A percentile compares a stretch with the other conserved stretches of the same genome.
phyloP scores from a whole-genome alignment of 306 rosid species.

The Acacia crassicarpa region DNA sequence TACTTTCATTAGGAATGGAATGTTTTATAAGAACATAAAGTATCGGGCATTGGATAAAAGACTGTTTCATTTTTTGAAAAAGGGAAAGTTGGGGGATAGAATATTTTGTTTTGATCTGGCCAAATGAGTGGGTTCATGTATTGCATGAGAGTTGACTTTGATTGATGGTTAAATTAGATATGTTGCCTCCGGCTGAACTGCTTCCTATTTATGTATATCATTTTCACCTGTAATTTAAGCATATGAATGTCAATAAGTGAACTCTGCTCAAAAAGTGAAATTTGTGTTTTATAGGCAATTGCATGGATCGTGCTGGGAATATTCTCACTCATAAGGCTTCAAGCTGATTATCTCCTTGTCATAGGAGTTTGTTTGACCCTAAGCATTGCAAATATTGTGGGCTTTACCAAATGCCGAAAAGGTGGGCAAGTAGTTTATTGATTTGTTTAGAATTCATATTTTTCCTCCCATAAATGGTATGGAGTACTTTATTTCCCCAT shows the following conservation, averaged over 20 bases:
- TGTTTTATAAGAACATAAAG: not conserved
- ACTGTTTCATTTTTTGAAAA: not conserved
- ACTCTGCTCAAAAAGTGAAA: constrained; percentile 4
- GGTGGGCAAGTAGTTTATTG: constrained; percentile 47
- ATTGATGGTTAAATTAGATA: not conserved
- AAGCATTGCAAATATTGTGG: constrained; percentile 90
- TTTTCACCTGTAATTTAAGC: not conserved
- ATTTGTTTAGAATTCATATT: constrained; percentile 13
- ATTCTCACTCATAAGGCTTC: constrained; percentile 92
- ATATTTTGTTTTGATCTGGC: not conserved
- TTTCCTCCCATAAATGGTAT: not conserved
- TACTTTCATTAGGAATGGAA: not conserved
- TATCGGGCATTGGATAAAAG: not conserved
- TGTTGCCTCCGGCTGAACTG: not conserved
- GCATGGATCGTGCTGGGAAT: constrained; percentile 80
- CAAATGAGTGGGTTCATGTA: constrained; percentile 16
- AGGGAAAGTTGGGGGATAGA: too few species aligned
- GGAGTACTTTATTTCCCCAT: not conserved
- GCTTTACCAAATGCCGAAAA: constrained; percentile 96
- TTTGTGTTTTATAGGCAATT: constrained; percentile 57
- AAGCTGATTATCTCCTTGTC: constrained; percentile 97
- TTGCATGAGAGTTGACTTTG: not conserved
- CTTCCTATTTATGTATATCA: not conserved
- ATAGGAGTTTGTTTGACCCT: constrained; percentile 95
- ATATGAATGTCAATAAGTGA: not conserved